Percentiles rank a stretch among this genome's conserved stretches.
Conservation (phyloP, 164 flowering plant species). For the Houttuynia cordata region DNA sequence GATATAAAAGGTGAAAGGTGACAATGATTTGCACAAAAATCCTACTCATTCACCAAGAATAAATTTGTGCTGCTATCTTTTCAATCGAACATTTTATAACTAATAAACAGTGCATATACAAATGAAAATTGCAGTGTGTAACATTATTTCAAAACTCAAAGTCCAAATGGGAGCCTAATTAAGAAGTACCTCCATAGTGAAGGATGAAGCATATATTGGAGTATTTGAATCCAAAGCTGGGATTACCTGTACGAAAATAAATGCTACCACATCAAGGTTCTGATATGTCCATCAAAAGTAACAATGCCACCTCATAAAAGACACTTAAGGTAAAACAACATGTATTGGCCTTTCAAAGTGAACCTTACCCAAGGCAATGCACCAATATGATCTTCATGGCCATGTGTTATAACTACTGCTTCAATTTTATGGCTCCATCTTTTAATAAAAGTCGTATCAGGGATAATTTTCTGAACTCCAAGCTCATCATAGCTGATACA, state of each 20-base stretch:
- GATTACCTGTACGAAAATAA: conserved; percentile 53
- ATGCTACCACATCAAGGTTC: not conserved
- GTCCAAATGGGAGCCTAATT: not conserved
- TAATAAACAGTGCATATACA: not conserved
- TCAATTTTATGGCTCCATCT: conserved; percentile 98
- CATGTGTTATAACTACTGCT: conserved; percentile 95
- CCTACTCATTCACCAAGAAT: no score
- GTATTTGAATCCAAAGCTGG: conserved; percentile 86
- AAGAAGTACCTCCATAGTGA: conserved; percentile 91
- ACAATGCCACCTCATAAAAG: not conserved
- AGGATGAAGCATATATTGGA: conserved; percentile 95
- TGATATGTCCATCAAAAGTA: no score
- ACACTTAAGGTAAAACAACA: not conserved
- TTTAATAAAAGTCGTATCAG: conserved; percentile 87
- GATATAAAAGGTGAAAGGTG: not conserved
- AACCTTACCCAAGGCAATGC: conserved; percentile 99
- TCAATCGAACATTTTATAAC: no score
- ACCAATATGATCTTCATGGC: conserved; percentile 99
- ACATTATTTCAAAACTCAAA: no score
- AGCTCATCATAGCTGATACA: conserved; percentile 73
- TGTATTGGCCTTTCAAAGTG: conserved; percentile 11
- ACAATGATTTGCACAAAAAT: no score
- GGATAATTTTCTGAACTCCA: conserved; percentile 90
- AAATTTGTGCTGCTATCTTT: no score
- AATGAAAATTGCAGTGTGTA: not conserved